A percentile compares a stretch with the other conserved stretches of the same genome.
Evolutionary conservation across 192 early-diverging fungal genomes (phyloP).

Genomic region (Backusella westeae): DNA sequence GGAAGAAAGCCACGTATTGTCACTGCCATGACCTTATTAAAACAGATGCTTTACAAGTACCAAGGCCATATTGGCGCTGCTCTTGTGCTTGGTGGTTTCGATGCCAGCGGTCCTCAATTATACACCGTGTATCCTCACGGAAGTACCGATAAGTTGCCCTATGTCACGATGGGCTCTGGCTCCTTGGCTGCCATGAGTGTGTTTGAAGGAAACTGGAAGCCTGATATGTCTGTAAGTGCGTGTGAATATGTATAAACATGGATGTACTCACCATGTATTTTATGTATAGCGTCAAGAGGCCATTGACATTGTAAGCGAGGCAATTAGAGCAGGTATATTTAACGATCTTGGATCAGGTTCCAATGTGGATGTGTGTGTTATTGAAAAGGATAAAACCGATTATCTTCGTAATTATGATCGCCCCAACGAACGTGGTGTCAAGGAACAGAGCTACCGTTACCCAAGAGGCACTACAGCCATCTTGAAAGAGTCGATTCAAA

Average conservation of each 20-base stretch:
- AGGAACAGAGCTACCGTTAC: constrained; percentile 84
- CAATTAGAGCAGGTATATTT: constrained; percentile 97
- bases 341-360: constrained; percentile 98
- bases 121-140: constrained; percentile 94
- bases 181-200: constrained; percentile 95
- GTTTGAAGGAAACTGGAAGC: constrained; percentile 85
- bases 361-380: constrained; percentile 93
- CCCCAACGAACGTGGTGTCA: constrained; percentile 86
- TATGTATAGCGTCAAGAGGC: constrained; percentile 77
- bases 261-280: not conserved
- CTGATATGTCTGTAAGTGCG: constrained; percentile 62
- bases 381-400: constrained; percentile 83
- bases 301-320: constrained; percentile 86
- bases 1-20: constrained; percentile 84
- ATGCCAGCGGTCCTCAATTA: constrained; percentile 87
- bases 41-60: constrained; percentile 96
- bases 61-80: constrained; percentile 96
- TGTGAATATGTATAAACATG: not conserved
- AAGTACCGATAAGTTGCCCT: constrained; percentile 94
- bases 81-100: constrained; percentile 91
- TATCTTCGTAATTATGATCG: constrained; percentile 79
- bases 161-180: constrained; percentile 94
- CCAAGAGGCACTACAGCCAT: constrained; percentile 54
- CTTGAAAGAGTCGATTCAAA: constrained; percentile 50
- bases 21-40: constrained; percentile 96